Evolutionary conservation across 1,139 yeast species (phyloP).

Genomic region (Candida sojae): DNA sequence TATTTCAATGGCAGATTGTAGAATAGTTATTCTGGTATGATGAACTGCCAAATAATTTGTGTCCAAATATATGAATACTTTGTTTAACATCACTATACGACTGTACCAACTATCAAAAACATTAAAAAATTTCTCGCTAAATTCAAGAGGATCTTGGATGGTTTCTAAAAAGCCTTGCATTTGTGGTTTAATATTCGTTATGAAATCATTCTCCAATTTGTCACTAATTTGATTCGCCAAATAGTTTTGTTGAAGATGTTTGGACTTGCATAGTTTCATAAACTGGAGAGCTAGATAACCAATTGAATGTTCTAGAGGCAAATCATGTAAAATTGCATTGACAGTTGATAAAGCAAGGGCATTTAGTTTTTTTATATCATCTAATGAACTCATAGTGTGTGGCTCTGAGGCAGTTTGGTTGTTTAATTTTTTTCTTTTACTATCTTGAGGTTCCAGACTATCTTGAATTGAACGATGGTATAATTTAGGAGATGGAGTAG

Average conservation of each 20-base stretch:
- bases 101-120: conserved; percentile 27
- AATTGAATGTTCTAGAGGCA: conserved; percentile 23
- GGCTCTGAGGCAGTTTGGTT: background rate
- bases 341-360: conserved; percentile 12
- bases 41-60: conserved; percentile 35
- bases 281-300: conserved; percentile 29
- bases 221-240: conserved; percentile 23
- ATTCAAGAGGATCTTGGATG: conserved; percentile 4
- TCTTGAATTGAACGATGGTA: conserved; percentile 3
- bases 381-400: background rate
- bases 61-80: conserved; percentile 39
- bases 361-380: background rate
- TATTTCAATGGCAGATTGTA: conserved; percentile 24
- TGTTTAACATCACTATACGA: conserved; percentile 25
- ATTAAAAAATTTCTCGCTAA: conserved; percentile 15
- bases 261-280: conserved; percentile 36
- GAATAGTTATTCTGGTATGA: conserved; percentile 26
- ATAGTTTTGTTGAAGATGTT: conserved; percentile 33
- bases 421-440: conserved; percentile 9
- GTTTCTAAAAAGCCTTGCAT: background rate
- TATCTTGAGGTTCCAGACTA: conserved; percentile 1
- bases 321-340: conserved; percentile 21
- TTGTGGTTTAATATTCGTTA: background rate
- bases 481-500: conserved; percentile 2
- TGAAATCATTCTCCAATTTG: conserved; percentile 21